phyloP scores from a whole-genome alignment of 2,329 filamentous ascomycete species.

The Chaetothyriales sp. region DNA sequence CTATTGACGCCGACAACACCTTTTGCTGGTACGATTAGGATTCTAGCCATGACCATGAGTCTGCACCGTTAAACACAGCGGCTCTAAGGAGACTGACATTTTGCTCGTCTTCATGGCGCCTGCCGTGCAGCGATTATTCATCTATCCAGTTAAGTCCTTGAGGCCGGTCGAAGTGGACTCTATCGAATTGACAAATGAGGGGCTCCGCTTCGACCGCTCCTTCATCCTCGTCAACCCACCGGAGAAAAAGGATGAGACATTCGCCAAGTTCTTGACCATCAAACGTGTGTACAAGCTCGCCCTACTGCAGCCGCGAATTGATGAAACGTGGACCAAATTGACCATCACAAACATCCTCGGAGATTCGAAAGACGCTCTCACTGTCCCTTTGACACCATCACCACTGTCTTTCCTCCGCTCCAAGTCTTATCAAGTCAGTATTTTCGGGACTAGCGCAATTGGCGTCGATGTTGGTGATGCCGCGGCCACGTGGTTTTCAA shows the following conservation, averaged over 20 bases:
- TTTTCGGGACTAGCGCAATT: conserved; percentile 16
- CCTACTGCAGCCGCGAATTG: conserved; percentile 14
- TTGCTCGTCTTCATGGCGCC: background rate
- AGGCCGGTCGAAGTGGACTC: conserved; percentile 15
- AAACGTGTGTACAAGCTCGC: conserved; percentile 15
- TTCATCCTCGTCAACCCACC: conserved; percentile 16
- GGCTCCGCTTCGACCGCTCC: conserved; percentile 15
- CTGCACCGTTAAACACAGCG: background rate
- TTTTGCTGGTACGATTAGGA: background rate
- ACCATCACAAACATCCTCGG: conserved; percentile 7
- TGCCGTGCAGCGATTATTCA: conserved; percentile 7
- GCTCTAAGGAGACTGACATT: background rate
- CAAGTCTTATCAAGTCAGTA: conserved; percentile 14
- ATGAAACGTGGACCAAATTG: conserved; percentile 16
- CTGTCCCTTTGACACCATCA: conserved; percentile 14
- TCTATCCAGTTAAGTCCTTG: conserved; percentile 16
- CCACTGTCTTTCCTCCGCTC: conserved; percentile 11
- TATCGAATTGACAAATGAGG: conserved; percentile 16
- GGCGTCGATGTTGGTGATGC: conserved; percentile 16
- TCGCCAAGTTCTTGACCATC: conserved; percentile 16
- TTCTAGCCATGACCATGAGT: background rate
- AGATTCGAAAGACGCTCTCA: conserved; percentile 1
- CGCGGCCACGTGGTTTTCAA: conserved; percentile 13
- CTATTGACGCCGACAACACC: background rate
- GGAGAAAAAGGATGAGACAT: conserved; percentile 6